Base-by-base conservation (phyloP, 345 rosid species). In the Sisymbrium altissimum region DNA sequence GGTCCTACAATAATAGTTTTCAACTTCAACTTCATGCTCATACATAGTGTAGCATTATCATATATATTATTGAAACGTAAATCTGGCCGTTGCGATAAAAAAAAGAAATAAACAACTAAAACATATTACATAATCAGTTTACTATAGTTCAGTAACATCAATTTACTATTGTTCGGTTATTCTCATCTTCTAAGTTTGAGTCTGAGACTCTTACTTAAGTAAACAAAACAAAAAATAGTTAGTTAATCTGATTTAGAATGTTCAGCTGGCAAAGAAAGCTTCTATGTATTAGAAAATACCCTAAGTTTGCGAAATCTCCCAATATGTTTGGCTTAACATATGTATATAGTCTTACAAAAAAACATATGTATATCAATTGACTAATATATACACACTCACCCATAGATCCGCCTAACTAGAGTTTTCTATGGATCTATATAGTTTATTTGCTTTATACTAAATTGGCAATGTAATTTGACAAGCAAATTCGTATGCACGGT, bases 1-100 rank as follows among this genome's bases (percentile, higher is more conserved):
- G 72, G 71, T 50, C 64, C 70, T 65, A 64, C 77, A 9, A 2
- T 8, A 38, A 56, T 14, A 33, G 14, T 52, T 66, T 52, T 38
- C 49, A 39, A 33, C 49, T 50, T 21, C 13, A 3, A 33, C 6
- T 50, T 14, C 5, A 3, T 48, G 15, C 4, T 17, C 13, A 5
- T 33, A 9, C 12, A 52, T 58, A 57, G 10, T 44, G 14, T 9
- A 15, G 33, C 17, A 41, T 56, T 4, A 58, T n/a, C 39, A 69
- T 43, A 18, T 43, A 18, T 11, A 25, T 38, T 27, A 40, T 43
- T 73, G 55, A 41, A 11, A 44, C 45, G 43, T 27, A 15, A 44
- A 64, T 15, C 39, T 29, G 17, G 18, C 64, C 63, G 71, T 35
- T 44, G 48, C 32, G 35, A 46, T 25, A 17, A 40, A 23, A 12